Evolutionary conservation across 257 asterid species (phyloP).

Genomic region (Striga asiatica): DNA sequence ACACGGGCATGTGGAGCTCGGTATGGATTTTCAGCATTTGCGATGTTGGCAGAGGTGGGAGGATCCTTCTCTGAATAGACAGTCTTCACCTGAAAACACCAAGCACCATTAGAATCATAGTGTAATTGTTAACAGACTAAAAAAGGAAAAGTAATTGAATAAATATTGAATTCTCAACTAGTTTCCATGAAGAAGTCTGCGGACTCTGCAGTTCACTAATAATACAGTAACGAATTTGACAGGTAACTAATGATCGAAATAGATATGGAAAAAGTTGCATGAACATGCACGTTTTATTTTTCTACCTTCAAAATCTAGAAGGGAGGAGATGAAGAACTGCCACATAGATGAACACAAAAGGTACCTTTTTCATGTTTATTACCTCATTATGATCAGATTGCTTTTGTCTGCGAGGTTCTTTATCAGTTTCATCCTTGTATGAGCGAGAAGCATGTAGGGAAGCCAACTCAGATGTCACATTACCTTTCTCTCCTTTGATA

Average conservation of each 20-base stretch:
- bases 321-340: too few species aligned
- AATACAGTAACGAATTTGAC: neutral
- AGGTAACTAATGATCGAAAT: conserved; percentile 8
- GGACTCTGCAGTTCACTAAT: neutral
- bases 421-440: conserved; percentile 29
- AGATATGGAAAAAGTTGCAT: neutral
- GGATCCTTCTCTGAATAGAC: conserved; percentile 31
- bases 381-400: conserved; percentile 42
- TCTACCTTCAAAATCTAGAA: too few species aligned
- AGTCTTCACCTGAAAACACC: conserved; percentile 30
- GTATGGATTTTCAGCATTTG: conserved; percentile 35
- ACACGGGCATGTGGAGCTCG: conserved; percentile 55
- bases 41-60: conserved; percentile 19
- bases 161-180: too few species aligned
- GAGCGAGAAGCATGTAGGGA: conserved; percentile 32
- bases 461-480: conserved; percentile 22
- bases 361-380: conserved; percentile 10
- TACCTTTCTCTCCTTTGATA: conserved; percentile 28
- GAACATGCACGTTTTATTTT: too few species aligned
- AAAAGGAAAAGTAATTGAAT: neutral
- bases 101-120: conserved; percentile 6
- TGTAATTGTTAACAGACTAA: neutral
- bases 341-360: neutral
- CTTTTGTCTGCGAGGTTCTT: conserved; percentile 24
- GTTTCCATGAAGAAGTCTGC: too few species aligned